Base-by-base conservation (phyloP, 1,284 basidiomycete species). In the Salmacisia buchloeana region DNA sequence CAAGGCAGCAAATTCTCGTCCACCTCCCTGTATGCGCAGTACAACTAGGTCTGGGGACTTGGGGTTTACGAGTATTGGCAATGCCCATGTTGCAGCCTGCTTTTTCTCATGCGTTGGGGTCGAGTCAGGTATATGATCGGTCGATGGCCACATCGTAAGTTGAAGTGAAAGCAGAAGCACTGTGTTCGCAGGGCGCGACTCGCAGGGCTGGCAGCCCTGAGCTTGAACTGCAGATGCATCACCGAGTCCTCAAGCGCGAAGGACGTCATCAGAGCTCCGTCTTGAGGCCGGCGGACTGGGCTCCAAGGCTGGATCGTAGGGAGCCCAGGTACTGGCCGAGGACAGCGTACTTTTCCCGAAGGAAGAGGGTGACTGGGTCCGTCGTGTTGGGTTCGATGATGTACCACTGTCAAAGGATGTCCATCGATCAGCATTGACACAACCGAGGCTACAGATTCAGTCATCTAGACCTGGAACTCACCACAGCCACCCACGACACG, bases 1-100 rank as follows among this genome's bases (percentile, higher is more conserved):
- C 94, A 97, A 83, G 94, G 94, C 58, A 94, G 91, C 75, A 97
- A 98, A 83, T 98, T 97, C 82, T 90, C 88, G 13, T 88, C 68
- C 52, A 77, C 74, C 25, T 70, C 71, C 21, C 59, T 78, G 60
- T 80, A 78, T 61, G 72, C 74, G 25, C 73, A 76, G 67, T 27
- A 34, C 18, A 58, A 33, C 29, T 21, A 25, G 10, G 2, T 43
- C 36, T 10, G 10, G 36, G 36, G 36, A 9, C 36, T 38, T 18
- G 18, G 18, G 18, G 10, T 38, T 38, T 38, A 18, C 9, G 10
- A 38, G 9, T 38, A 9, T 18, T 18, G 10, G 36, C 36, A 38
- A 38, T 38, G 9, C 36, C n/a, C n/a, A n/a, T n/a, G n/a, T n/a
- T 38, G 36, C 9, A 9, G 10, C 36, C 10, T 18, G 36, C 36